These are phyloP conservation scores for Clitoria ternatea DNA, from an alignment of 306 rosid genomes.

Conservation along the genomic window DNA sequence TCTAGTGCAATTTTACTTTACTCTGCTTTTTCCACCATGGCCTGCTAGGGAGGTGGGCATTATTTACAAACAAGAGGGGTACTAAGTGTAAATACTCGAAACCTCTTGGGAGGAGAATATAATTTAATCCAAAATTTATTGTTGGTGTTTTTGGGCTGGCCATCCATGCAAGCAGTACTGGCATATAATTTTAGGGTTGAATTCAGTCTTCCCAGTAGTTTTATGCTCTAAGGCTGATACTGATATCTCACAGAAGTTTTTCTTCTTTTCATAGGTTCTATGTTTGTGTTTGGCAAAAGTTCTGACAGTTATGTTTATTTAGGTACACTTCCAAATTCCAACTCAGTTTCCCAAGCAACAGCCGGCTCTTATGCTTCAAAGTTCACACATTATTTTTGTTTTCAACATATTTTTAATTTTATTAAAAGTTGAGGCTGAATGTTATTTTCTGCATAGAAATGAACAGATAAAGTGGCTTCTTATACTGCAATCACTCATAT, in stretches of 20 bases:
- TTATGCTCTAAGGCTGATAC: constrained; percentile 1
- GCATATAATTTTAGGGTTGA: not conserved
- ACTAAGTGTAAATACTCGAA: not conserved
- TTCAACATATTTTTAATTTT: not conserved
- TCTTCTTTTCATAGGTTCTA: not conserved
- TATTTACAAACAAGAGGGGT: not conserved
- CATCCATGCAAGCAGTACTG: not conserved
- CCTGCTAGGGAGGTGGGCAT: not conserved
- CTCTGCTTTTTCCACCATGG: not conserved
- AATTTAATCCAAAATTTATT: too few species aligned
- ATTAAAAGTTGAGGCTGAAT: not conserved
- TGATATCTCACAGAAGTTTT: constrained; percentile 14
- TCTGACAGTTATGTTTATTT: constrained; percentile 29
- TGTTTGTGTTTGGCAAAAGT: not conserved
- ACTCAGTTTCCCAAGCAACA: constrained; percentile 93
- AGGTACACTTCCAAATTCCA: constrained; percentile 71
- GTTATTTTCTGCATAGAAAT: not conserved
- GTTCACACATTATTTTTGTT: constrained; percentile 79
- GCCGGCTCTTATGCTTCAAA: constrained; percentile 77
- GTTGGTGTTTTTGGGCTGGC: not conserved
- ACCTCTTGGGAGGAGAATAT: not conserved
- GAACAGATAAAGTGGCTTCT: not conserved
- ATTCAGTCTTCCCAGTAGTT: constrained; percentile 36
- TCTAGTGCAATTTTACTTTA: not conserved
- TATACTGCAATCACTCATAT: not conserved